Base-by-base conservation (phyloP, 495 filamentous ascomycete species). In the Tuber magnatum region DNA sequence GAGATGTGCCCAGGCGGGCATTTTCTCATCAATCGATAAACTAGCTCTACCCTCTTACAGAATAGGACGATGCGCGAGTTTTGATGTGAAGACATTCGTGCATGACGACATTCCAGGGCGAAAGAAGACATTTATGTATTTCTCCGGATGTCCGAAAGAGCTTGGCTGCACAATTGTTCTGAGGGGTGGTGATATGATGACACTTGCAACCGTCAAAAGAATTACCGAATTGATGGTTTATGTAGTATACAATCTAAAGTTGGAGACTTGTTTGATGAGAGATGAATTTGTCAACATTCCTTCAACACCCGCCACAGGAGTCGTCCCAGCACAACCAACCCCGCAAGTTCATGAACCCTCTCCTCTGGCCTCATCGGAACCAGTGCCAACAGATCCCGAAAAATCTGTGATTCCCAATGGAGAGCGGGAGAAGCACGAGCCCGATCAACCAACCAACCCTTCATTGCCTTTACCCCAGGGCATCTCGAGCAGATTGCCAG, bases 181-280 rank as follows among this genome's bases (percentile, higher is more conserved):
- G 38, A 92, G 96, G 61, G 96, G 96, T 4, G 93, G 90, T 35
- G 87, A 91, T 69, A 90, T 89, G 43, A 83, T 88, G 61, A 85
- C 88, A 0, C 87, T 99, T 9, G 85, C 88, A 3, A 92, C 89
- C 75, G 90, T 99, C 83, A 99, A 99, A 82, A 89, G 89, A 68
- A 96, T 99, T 80, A 96, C 95, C 3, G 96, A 99, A 83, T 97
- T 99, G 81, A 97, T 99, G 94, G 90, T 94, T 73, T 99, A 97
- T 81, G 96, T 99, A 39, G 93, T 97, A 24, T 97, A 99, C 84
- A 99, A 97, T 79, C 87, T 98, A 35, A 97, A 95, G 82, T 88
- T 99, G 12, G 96, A 99, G 84, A 97, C 96, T 2, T 97, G 90
- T 81, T 84, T 99, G 69, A 95, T 99, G 92, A 89, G 94, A 71